A percentile compares a stretch with the other conserved stretches of the same genome.
Evolutionary conservation across 2,329 filamentous ascomycete genomes (phyloP).

Genomic region (Conoideocrella luteorostrata): DNA sequence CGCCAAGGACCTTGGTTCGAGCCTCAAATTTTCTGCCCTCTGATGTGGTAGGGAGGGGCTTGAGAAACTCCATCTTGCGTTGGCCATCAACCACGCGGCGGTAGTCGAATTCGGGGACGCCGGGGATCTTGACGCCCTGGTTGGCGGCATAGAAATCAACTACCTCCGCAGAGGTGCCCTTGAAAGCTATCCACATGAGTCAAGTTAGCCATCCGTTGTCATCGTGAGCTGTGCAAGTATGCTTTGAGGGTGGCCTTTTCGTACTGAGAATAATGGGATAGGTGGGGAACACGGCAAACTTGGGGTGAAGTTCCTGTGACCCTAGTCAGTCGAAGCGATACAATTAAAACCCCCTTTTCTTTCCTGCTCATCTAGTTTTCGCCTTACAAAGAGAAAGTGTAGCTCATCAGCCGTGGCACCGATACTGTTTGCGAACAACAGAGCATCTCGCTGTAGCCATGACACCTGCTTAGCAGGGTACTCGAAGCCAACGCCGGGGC

Average conservation of each 20-base stretch:
- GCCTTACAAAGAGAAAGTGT: constrained; percentile 77
- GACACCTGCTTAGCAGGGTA: constrained; percentile 69
- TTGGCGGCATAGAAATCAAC: constrained; percentile 77
- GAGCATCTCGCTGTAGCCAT: constrained; percentile 81
- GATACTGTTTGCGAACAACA: constrained; percentile 88
- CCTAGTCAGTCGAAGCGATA: not conserved
- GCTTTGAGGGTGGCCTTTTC: constrained; percentile 19
- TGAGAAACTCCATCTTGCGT: constrained; percentile 70
- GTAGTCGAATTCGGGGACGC: constrained; percentile 69
- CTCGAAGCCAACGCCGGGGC: constrained; percentile 65
- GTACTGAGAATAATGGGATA: constrained; percentile 75
- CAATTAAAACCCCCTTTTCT: not conserved
- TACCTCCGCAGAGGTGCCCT: constrained; percentile 67
- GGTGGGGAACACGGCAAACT: constrained; percentile 83
- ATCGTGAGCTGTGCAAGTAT: too few relatives aligned
- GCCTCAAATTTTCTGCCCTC: constrained; percentile 69
- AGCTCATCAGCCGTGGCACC: constrained; percentile 80
- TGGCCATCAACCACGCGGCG: constrained; percentile 76
- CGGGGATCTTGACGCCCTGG: constrained; percentile 60
- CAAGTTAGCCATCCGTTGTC: too few relatives aligned
- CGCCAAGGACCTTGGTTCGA: constrained; percentile 70
- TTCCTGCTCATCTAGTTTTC: not conserved
- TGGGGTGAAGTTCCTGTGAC: constrained; percentile 72
- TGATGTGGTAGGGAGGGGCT: constrained; percentile 66
- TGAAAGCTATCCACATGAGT: constrained; percentile 73